Conservation (phyloP, 257 asterid species). For the Solanum piurae region DNA sequence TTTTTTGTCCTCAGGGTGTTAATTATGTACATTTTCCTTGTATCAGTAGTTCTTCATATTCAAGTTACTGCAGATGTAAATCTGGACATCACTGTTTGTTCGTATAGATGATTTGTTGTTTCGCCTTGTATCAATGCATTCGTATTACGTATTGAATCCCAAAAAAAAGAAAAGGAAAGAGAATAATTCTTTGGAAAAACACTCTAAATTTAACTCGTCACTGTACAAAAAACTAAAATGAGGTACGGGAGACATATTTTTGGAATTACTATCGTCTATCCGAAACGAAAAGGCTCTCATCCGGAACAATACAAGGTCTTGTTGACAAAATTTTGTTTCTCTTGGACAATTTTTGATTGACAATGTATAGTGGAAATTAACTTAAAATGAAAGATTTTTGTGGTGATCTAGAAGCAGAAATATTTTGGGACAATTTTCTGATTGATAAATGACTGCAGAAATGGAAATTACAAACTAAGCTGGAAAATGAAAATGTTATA, state of each 20-base stretch:
- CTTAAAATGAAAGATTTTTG: not conserved
- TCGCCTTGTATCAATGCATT: not conserved
- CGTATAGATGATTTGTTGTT: not conserved
- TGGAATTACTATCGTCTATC: not conserved
- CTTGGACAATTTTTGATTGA: not conserved
- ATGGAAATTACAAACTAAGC: not conserved
- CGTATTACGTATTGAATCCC: not conserved
- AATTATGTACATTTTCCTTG: not conserved
- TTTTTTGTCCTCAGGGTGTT: not conserved
- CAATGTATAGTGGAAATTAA: not conserved
- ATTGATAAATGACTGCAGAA: not conserved
- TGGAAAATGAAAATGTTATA: not conserved
- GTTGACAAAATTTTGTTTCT: not conserved
- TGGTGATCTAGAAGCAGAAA: not conserved
- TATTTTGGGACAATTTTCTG: not conserved
- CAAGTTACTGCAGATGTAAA: not conserved
- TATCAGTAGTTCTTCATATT: not conserved
- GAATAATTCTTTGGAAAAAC: not conserved
- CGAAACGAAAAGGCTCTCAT: not conserved
- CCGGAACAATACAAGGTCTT: not conserved
- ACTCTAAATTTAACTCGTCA: not conserved
- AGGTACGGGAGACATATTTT: not conserved
- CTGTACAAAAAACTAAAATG: not conserved
- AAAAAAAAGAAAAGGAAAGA: not conserved
- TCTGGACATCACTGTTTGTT: not conserved